These are phyloP conservation scores for Cucurbita ficifolia DNA, from an alignment of 306 rosid genomes.

Conservation along the genomic window DNA sequence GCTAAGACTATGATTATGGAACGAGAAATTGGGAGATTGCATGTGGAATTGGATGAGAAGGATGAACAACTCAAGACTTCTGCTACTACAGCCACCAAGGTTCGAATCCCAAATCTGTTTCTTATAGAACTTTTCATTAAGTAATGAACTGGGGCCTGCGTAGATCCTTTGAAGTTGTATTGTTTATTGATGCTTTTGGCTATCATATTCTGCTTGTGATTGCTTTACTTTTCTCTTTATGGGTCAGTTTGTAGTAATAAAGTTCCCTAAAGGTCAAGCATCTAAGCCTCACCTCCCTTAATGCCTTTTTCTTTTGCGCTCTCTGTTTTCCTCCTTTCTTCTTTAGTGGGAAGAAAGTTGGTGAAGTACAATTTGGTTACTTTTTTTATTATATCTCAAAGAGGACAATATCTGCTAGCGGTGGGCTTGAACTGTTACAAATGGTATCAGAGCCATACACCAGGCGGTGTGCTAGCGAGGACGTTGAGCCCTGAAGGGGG, in stretches of 20 bases:
- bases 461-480: no score
- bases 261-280: background rate
- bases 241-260: background rate
- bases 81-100: conserved; percentile 58
- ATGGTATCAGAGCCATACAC: no score
- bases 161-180: background rate
- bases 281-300: background rate
- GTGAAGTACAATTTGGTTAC: background rate
- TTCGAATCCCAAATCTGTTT: conserved; percentile 16
- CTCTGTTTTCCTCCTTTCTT: background rate
- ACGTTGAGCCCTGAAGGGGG: no score
- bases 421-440: no score
- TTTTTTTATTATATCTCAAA: no score
- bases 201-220: background rate
- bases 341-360: background rate
- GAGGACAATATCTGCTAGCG: no score
- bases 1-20: conserved; percentile 71
- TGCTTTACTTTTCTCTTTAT: background rate
- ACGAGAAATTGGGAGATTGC: conserved; percentile 44
- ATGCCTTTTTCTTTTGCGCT: background rate
- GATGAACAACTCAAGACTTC: conserved; percentile 58
- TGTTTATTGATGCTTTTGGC: background rate
- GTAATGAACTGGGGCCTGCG: background rate
- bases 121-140: background rate
- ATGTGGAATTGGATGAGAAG: conserved; percentile 53